Evolutionary conservation across 192 early-diverging fungal genomes (phyloP), one percentile per base, ranked within the genome.

Genomic region (Haplosporangium gracile): DNA sequence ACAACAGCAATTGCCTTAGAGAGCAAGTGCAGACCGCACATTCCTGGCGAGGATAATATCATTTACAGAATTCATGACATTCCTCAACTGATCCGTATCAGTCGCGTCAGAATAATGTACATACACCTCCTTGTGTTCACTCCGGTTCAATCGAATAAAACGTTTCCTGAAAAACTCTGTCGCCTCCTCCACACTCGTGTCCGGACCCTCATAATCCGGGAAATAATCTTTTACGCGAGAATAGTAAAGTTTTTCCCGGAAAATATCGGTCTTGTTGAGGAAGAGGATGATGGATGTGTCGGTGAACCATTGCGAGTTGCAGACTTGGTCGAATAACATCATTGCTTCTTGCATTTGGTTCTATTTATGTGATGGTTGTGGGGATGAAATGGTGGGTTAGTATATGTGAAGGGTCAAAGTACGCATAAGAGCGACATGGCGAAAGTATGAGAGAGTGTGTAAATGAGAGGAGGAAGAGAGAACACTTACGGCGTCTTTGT

Each of bases 181-280:
- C 1, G 86, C 88, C 42, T 81, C 73, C n/a, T 78, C 81, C 26
- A 75, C 70, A 55, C 86, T 82, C 10, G 78, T 70, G 34, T 82
- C 79, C 20, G 73, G 34, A 15, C 88, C 91, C 82, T 85, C 76
- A 43, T 90, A 93, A 68, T 93, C 92, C 15, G 92, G 89, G 72
- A 93, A 93, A 20, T 89, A 93, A 26, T 72, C 60, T 34, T 76
- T 88, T 36, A 93, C 89, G 22, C 88, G 87, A 2, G 92, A 89
- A 34, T 79, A 70, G 36, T 72, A 7, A 29, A 93, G 91, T 76
- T 93, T 93, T 42, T 82, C 63, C 73, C 90, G 83, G 68, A 93
- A 93, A 24, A 93, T 91, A 70, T 93, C 92, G 9, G 92, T 93
- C 83, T 93, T 93, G 85, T 93, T 93, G 72, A 93, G 68, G 57